phyloP scores from a whole-genome alignment of 768 basidiomycete species.

The Imleria badia region DNA sequence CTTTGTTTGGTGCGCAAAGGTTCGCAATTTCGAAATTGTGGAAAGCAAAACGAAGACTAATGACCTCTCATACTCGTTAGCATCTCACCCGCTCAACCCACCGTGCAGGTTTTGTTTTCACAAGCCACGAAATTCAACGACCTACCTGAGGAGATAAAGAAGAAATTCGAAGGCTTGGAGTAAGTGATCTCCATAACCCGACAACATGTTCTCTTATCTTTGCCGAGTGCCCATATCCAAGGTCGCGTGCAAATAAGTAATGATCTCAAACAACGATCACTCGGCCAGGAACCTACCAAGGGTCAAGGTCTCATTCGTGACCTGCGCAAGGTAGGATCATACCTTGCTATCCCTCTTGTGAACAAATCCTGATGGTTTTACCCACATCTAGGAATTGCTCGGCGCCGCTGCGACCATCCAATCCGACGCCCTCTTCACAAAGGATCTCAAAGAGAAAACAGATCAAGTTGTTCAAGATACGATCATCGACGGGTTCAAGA shows the following conservation, averaged over 20 bases:
- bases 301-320: constrained; percentile 66
- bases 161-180: constrained; percentile 71
- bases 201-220: constrained; percentile 4
- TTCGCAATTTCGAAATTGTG: constrained; percentile 1
- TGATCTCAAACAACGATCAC: constrained; percentile 71
- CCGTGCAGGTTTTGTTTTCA: constrained; percentile 34
- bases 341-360: background rate
- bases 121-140: constrained; percentile 80
- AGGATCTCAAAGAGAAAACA: constrained; percentile 71
- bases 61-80: constrained; percentile 9
- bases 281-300: constrained; percentile 72
- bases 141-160: constrained; percentile 67
- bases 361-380: background rate
- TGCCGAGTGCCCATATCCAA: constrained; percentile 63
- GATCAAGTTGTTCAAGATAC: constrained; percentile 81
- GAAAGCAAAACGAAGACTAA: constrained; percentile 2
- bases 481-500: constrained; percentile 77
- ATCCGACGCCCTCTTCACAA: constrained; percentile 63
- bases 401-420: constrained; percentile 61
- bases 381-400: constrained; percentile 54
- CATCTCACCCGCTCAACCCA: constrained; percentile 29
- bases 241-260: constrained; percentile 79
- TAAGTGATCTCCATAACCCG: constrained; percentile 32
- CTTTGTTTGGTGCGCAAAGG: constrained; percentile 33
- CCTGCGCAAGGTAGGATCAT: constrained; percentile 57